phyloP scores from a whole-genome alignment of 139 green algal genomes.

The Picochlorum sp. region DNA sequence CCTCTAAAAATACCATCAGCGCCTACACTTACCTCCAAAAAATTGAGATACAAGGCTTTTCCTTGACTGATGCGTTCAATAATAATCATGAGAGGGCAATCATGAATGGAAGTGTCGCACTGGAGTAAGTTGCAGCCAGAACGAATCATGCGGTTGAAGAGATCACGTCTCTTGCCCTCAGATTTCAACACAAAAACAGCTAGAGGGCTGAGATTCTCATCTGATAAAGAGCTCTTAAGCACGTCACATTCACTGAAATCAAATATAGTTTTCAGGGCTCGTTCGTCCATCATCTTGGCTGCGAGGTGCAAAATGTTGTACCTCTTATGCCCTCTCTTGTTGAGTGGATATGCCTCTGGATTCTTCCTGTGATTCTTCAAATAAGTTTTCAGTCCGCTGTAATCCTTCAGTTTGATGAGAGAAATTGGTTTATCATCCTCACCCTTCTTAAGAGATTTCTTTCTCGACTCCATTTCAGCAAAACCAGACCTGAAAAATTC shows the following conservation, averaged over 20 bases:
- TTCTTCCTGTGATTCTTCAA: constrained; percentile 6
- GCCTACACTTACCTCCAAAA: not conserved
- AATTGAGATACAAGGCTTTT: not conserved
- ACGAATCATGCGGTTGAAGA: constrained; percentile 1
- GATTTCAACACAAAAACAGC: not conserved
- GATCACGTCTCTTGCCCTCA: not conserved
- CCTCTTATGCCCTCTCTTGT: not conserved
- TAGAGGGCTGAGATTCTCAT: not conserved
- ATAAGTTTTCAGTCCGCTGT: not conserved
- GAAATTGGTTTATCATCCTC: not conserved
- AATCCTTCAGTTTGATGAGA: not conserved
- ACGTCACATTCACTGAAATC: not conserved
- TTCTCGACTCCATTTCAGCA: not conserved
- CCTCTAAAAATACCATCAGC: too few relatives aligned
- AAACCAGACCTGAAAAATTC: not conserved
- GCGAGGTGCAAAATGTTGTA: not conserved
- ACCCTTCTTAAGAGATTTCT: not conserved
- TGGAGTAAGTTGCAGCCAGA: not conserved
- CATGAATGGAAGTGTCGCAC: not conserved
- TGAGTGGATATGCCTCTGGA: not conserved
- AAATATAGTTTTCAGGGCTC: constrained; percentile 1
- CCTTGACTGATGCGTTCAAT: not conserved
- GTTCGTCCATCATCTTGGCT: not conserved
- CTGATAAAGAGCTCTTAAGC: not conserved
- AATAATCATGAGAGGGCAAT: not conserved